A percentile compares a stretch with the other conserved stretches of the same genome.
Evolutionary conservation across 2,329 filamentous ascomycete genomes (phyloP).

Genomic region (Nothophaeocryptopus gaeumannii): DNA sequence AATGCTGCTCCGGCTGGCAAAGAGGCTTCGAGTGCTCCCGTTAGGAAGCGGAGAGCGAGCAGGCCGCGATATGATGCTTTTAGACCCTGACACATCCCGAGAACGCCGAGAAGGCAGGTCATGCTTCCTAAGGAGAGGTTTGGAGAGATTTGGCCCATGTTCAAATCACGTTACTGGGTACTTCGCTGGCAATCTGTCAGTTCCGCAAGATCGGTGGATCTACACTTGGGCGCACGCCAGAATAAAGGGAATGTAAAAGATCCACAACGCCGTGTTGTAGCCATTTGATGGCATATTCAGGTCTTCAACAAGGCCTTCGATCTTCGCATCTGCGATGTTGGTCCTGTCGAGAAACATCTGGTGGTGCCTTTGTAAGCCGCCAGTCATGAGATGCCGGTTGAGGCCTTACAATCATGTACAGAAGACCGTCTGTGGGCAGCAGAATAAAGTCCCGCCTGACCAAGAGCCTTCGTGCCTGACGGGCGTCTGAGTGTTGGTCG

Average conservation of each 20-base stretch:
- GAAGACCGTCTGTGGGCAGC: constrained; percentile 7
- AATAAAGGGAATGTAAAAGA: constrained; percentile 13
- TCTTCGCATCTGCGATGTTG: constrained; percentile 13
- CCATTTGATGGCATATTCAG: constrained; percentile 11
- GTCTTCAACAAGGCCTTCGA: constrained; percentile 8
- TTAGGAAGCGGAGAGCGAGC: constrained; percentile 1
- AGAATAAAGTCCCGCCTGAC: constrained; percentile 10
- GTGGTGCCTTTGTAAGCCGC: background rate
- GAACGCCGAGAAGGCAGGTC: constrained; percentile 12
- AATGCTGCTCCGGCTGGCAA: constrained; percentile 5
- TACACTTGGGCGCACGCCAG: background rate
- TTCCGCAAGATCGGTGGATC: background rate
- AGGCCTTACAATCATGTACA: constrained; percentile 14
- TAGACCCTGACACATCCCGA: constrained; percentile 14
- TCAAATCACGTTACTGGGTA: constrained; percentile 10
- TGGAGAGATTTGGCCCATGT: constrained; percentile 7
- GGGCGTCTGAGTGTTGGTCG: background rate
- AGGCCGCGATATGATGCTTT: constrained; percentile 2
- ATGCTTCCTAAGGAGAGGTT: constrained; percentile 14
- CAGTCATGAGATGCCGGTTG: background rate
- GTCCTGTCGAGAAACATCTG: constrained; percentile 15
- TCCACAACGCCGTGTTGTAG: constrained; percentile 12
- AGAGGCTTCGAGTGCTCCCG: constrained; percentile 3
- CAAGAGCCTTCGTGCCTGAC: constrained; percentile 3
- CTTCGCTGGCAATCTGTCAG: background rate